Evolutionary conservation across 495 filamentous ascomycete species (phyloP), one percentile per base, ranked within the genome.

Genomic region (Tricharina praecox): DNA sequence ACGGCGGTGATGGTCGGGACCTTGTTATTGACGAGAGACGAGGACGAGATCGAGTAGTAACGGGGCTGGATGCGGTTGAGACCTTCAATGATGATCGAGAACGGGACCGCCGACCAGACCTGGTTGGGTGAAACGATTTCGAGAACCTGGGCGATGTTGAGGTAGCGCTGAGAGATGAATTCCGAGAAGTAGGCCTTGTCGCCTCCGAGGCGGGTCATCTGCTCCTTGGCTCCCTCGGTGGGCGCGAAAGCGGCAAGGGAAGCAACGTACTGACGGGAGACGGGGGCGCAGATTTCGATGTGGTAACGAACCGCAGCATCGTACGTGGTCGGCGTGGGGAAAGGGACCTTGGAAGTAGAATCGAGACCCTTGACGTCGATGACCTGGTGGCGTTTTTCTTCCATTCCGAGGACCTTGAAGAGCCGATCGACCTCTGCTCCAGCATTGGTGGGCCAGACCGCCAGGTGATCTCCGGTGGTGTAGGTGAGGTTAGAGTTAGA

Each of bases 41-140:
- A 95, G 0, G 92, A 96, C 19, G 90, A 99, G 63, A 99, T 99
- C 20, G 92, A 96, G 70, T 99, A 99, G 71, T 96, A 99, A 23
- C 90, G 84, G 7, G 92, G 87, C 61, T 96, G 90, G 37, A 99
- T 76, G 69, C 93, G 94, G 66, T 81, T 81, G 45, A 96, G 63
- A 52, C 85, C 82, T 68, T 99, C 90, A 52, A 96, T 90, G 52
- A 96, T 75, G 54, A 87, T 74, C 4, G 92, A 94, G 67, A 99
- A 96, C 13, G 90, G 92, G 37, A 94, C 75, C 37, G 74, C 76
- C 18, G 72, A 65, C 81, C 92, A 99, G 37, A 73, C 71, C 66
- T 82, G 68, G 21, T 75, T 72, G 23, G 68, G 68, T 40, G 78
- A 73, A 51, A 93, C 71, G 48, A 68, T 76, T 53, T 85, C 72